Evolutionary conservation across 768 basidiomycete species (phyloP), one percentile per base, ranked within the genome.

Genomic region (Boletus reticuloceps): DNA sequence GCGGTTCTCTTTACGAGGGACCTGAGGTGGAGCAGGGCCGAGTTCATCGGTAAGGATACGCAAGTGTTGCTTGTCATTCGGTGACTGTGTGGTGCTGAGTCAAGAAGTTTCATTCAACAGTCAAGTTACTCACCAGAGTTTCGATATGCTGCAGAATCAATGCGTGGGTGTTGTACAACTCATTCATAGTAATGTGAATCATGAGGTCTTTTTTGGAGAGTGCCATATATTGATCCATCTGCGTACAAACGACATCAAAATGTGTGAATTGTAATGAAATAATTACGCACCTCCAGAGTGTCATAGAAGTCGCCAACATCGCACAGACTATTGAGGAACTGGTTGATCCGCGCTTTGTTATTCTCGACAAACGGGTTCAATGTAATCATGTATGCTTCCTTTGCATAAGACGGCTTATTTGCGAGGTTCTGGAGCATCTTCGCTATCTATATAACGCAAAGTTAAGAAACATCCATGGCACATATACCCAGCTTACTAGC

Each of bases 201-300:
- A 89, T 86, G 55, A 98, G 79, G 69, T 98, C 97, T 74, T 98
- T 98, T 82, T 99, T 99, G 55, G 95, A 98, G 54, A 99, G 77
- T 10, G 97, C 97, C 94, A 99, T 98, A 72, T 99, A 99, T 79
- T 98, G 97, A 74, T 99, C 97, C 88, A 98, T 96, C 96, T 97
- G 62, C 14, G 27, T 14, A n/a, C 34, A 50, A 32, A 48, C 32
- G 45, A 53, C 1, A 38, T 48, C 40, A 32, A 37, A 20, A 16
- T 1, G 42, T 12, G n/a, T 4, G 32, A 10, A 32, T 22, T 16
- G 9, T 6, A 14, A 41, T 25, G 10, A 19, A 39, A 40, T 20
- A 22, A 51, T 16, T 22, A 70, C 81, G 44, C 57, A 93, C 94
- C 88, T 99, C 97, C 39, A 99, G 80, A 12, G 95, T 94, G 62